Evolutionary conservation across 2,329 filamentous ascomycete genomes (phyloP).

Genomic region (Fusarium brachygibbosum): DNA sequence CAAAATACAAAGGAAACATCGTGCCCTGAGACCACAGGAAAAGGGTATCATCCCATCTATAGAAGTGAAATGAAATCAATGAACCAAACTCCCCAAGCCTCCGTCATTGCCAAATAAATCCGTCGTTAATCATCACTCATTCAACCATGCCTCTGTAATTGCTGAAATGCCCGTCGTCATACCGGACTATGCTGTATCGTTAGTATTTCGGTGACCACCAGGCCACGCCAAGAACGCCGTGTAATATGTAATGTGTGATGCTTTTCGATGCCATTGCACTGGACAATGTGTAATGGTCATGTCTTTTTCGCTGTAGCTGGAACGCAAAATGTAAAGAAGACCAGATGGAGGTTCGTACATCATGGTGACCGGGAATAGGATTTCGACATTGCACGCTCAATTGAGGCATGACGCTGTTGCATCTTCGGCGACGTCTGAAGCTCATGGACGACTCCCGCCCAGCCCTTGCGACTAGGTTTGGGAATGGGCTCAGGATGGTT

Average conservation of each 20-base stretch:
- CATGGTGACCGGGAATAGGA: slow-evolving; percentile 51
- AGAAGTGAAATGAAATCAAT: slow-evolving; percentile 48
- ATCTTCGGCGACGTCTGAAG: slow-evolving; percentile 72
- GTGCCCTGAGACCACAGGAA: slow-evolving; percentile 36
- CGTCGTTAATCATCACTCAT: slow-evolving; percentile 50
- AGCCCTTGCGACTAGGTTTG: slow-evolving; percentile 62
- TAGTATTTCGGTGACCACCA: slow-evolving; percentile 35
- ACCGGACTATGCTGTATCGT: slow-evolving; percentile 38
- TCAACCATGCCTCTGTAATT: slow-evolving; percentile 33
- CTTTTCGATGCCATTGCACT: slow-evolving; percentile 33
- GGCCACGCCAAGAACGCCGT: slow-evolving; percentile 44
- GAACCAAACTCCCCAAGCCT: slow-evolving; percentile 40
- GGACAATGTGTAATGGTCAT: slow-evolving; percentile 39
- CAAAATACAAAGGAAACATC: slow-evolving; percentile 26
- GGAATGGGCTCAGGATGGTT: slow-evolving; percentile 65
- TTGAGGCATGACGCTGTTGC: slow-evolving; percentile 72
- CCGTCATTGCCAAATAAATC: slow-evolving; percentile 31
- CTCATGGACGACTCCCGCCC: slow-evolving; percentile 74
- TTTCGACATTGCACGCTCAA: slow-evolving; percentile 68
- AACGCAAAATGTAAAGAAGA: slow-evolving; percentile 42
- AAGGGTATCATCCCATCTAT: slow-evolving; percentile 60
- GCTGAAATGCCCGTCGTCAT: slow-evolving; percentile 23
- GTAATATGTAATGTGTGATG: slow-evolving; percentile 29
- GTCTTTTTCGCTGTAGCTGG: slow-evolving; percentile 32
- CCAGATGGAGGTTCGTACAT: slow-evolving; percentile 23